Evolutionary conservation across 2,329 filamentous ascomycete species (phyloP).

Genomic region (Calonectria pteridis): DNA sequence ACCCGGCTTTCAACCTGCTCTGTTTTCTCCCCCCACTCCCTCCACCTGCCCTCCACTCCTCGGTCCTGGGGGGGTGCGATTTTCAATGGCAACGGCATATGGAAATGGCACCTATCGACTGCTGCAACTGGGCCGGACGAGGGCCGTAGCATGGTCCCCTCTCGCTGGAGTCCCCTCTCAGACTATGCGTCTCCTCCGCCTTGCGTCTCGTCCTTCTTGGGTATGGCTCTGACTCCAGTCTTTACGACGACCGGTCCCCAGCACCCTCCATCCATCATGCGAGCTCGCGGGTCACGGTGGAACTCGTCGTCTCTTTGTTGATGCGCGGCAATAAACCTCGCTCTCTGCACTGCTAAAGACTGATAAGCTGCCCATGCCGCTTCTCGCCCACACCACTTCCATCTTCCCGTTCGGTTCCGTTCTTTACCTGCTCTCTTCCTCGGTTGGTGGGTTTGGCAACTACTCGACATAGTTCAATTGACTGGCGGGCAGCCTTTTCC

Average conservation of each 20-base stretch:
- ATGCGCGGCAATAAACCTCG: conserved; percentile 33
- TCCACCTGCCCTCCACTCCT: conserved; percentile 24
- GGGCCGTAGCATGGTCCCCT: conserved; percentile 24
- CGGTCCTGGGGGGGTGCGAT: conserved; percentile 21
- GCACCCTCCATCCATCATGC: conserved; percentile 29
- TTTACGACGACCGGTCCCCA: conserved; percentile 18
- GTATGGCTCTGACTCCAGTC: conserved; percentile 18
- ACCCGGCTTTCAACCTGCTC: conserved; percentile 21
- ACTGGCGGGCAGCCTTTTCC: conserved; percentile 27
- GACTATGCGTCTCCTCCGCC: conserved; percentile 3
- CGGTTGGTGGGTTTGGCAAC: conserved; percentile 33
- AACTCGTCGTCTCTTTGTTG: conserved; percentile 25
- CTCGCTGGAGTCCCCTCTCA: conserved; percentile 11
- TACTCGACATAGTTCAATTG: conserved; percentile 19
- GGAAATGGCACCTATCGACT: conserved; percentile 20
- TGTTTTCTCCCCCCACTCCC: conserved; percentile 24
- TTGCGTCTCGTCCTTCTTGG: neutral
- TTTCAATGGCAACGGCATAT: conserved; percentile 24
- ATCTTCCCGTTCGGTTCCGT: conserved; percentile 38
- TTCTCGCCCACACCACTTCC: conserved; percentile 38
- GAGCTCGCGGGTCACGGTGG: conserved; percentile 29
- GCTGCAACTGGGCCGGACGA: conserved; percentile 26
- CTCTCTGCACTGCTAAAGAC: conserved; percentile 41
- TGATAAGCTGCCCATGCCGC: conserved; percentile 47
- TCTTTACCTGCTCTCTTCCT: conserved; percentile 32